Percentiles rank a stretch among this genome's conserved stretches.
phyloP scores from a whole-genome alignment of 73 alveolate species.

The Paramecium sonneborni region DNA sequence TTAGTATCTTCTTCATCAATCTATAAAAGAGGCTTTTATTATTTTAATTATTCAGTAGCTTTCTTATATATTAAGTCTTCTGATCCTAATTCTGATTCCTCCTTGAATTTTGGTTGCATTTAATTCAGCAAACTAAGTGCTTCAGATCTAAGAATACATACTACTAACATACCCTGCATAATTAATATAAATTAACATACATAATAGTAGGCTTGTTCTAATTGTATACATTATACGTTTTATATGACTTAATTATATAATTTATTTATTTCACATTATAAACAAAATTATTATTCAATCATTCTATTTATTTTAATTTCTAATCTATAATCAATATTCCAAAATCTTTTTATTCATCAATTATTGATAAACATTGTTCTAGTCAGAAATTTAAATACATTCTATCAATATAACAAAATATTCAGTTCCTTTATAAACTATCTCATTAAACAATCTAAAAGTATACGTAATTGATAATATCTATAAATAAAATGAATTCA shows the following conservation, averaged over 20 bases:
- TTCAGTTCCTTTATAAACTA: neutral
- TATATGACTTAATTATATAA: neutral
- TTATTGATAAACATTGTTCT: neutral
- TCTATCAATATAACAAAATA: neutral
- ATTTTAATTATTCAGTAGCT: neutral
- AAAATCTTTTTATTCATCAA: too few relatives aligned
- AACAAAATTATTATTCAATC: too few relatives aligned
- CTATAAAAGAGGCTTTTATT: neutral
- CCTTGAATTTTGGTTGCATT: neutral
- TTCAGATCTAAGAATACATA: neutral
- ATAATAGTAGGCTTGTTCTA: neutral
- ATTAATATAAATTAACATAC: neutral
- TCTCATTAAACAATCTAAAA: neutral
- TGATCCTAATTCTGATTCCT: neutral
- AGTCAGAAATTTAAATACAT: neutral
- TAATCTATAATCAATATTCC: too few relatives aligned
- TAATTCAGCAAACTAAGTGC: neutral
- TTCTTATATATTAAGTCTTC: constrained; percentile 7
- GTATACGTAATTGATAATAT: neutral
- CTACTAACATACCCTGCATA: neutral
- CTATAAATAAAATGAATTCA: neutral
- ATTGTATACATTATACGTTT: neutral
- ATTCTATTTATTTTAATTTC: too few relatives aligned
- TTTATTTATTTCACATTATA: too few relatives aligned
- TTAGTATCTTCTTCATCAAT: neutral